Percentiles rank a stretch among this genome's conserved stretches.
Conservation (phyloP, 768 basidiomycete genomes). For the Lactifluus rugatus region DNA sequence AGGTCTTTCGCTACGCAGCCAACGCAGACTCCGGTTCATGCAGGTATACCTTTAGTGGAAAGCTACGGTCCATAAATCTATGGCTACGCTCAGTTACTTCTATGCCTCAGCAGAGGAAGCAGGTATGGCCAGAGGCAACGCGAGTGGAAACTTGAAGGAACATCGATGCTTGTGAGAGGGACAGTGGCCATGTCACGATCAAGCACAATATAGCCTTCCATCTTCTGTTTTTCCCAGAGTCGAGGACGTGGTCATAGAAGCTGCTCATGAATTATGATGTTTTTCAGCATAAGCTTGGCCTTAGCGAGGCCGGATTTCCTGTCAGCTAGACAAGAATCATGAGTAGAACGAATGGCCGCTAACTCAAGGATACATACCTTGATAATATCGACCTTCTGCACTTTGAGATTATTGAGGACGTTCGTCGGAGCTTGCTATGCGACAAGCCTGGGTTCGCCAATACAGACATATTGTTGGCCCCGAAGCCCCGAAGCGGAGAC, state of each 20-base stretch:
- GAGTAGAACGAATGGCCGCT: background rate
- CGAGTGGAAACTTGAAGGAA: slow-evolving; percentile 67
- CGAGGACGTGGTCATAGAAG: slow-evolving; percentile 64
- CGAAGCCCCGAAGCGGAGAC: slow-evolving; percentile 31
- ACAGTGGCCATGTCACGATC: slow-evolving; percentile 97
- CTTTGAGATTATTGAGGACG: slow-evolving; percentile 91
- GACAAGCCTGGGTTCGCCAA: slow-evolving; percentile 90
- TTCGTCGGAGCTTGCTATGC: slow-evolving; percentile 92
- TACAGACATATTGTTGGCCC: slow-evolving; percentile 99
- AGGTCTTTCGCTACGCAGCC: too few relatives aligned
- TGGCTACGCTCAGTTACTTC: too few relatives aligned
- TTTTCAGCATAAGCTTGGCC: slow-evolving; percentile 90
- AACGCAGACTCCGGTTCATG: too few relatives aligned
- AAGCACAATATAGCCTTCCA: slow-evolving; percentile 83
- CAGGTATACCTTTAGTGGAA: too few relatives aligned
- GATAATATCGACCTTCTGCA: slow-evolving; percentile 88
- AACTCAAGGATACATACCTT: slow-evolving; percentile 40
- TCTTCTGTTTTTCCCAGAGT: slow-evolving; percentile 69
- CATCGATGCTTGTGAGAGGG: slow-evolving; percentile 92
- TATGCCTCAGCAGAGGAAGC: too few relatives aligned
- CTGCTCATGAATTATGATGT: slow-evolving; percentile 88
- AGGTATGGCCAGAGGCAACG: background rate
- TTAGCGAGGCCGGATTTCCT: slow-evolving; percentile 79
- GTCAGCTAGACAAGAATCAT: slow-evolving; percentile 49
- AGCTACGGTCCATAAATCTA: too few relatives aligned